Percentiles rank a stretch among this genome's conserved stretches.
Conservation (phyloP, 345 rosid genomes). For the Aethionema arabicum region DNA sequence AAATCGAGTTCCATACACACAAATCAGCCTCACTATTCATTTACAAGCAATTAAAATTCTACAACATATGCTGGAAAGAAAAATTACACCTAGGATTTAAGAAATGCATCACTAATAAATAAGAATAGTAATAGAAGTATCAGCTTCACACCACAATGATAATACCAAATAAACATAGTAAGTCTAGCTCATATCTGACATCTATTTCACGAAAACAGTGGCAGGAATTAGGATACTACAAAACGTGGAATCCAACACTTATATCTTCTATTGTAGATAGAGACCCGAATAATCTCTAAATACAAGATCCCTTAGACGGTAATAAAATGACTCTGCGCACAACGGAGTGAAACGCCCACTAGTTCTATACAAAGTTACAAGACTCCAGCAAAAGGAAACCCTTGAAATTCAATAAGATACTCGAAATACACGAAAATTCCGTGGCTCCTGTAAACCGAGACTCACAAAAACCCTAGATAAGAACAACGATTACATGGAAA, state of each 20-base stretch:
- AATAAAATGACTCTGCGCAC: not conserved
- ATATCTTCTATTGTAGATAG: not conserved
- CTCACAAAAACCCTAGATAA: constrained; percentile 6
- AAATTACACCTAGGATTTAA: no score
- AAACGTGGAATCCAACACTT: not conserved
- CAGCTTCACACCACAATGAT: no score
- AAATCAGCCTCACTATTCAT: not conserved
- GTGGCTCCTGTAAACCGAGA: not conserved
- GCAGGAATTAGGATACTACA: not conserved
- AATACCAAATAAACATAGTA: no score
- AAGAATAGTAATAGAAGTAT: no score
- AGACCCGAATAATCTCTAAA: not conserved
- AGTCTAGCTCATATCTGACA: not conserved
- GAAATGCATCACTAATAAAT: no score
- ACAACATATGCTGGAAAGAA: no score
- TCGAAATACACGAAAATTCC: not conserved
- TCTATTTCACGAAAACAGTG: not conserved
- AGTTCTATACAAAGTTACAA: not conserved
- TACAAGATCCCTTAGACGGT: not conserved
- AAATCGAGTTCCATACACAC: not conserved
- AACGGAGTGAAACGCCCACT: not conserved
- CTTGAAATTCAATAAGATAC: not conserved
- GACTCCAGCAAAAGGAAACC: not conserved
- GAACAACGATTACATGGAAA: not conserved
- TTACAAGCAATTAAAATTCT: not conserved